A percentile compares a stretch with the other conserved stretches of the same genome.
Evolutionary conservation across 2,329 filamentous ascomycete species (phyloP).

Genomic region (Penicillium griseofulvum): DNA sequence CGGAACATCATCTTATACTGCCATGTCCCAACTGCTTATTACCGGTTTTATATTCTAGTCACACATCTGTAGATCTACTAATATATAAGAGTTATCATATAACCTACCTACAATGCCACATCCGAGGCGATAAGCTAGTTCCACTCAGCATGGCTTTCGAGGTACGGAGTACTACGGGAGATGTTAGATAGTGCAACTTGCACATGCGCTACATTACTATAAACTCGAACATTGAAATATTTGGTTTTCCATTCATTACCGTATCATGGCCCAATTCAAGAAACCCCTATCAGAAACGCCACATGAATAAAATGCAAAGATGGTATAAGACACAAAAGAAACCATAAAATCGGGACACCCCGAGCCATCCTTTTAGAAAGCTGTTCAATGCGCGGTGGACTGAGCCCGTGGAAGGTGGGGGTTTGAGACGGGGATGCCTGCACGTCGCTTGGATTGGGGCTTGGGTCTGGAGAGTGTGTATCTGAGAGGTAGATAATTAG

Average conservation of each 20-base stretch:
- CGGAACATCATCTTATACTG: no score
- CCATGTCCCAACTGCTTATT: no score
- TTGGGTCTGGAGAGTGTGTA: constrained; percentile 43
- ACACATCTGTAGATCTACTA: no score
- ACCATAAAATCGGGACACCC: background rate
- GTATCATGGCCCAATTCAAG: constrained; percentile 12
- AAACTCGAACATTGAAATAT: background rate
- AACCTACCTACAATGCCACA: no score
- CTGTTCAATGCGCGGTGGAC: constrained; percentile 14
- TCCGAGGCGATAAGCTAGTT: no score
- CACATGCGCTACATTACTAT: background rate
- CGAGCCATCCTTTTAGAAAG: background rate
- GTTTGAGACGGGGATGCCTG: constrained; percentile 35
- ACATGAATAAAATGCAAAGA: constrained; percentile 20
- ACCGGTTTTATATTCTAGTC: no score
- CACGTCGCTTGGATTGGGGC: constrained; percentile 40
- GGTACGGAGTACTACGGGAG: no score
- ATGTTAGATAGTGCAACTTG: background rate
- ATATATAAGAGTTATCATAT: no score
- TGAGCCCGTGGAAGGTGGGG: constrained; percentile 25
- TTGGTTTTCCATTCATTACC: constrained; percentile 19
- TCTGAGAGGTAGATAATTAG: constrained; percentile 22
- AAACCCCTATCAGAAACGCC: constrained; percentile 14
- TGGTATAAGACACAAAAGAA: constrained; percentile 25
- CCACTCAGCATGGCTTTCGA: no score